Evolutionary conservation across 805 yeast species (phyloP).

Genomic region (Candida arabinofermentans): DNA sequence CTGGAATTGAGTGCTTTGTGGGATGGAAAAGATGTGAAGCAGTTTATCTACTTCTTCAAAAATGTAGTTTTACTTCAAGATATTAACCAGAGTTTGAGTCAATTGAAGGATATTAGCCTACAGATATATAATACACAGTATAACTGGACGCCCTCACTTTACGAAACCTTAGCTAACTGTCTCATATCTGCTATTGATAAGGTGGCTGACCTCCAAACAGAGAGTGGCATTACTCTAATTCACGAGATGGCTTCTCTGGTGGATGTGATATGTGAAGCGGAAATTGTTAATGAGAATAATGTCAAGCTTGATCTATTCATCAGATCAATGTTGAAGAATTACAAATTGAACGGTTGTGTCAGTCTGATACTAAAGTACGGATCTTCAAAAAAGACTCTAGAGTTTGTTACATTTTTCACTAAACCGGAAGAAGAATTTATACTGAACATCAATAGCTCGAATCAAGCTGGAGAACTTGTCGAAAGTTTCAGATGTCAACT

Average conservation of each 20-base stretch:
- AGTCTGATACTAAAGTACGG: conserved; percentile 4
- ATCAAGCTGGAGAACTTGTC: background rate
- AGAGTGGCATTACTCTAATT: background rate
- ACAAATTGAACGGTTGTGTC: background rate
- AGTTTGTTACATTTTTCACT: background rate
- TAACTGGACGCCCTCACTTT: background rate
- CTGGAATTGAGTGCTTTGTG: conserved; percentile 16
- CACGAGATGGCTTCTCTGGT: background rate
- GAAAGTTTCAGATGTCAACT: background rate
- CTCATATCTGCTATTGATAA: background rate
- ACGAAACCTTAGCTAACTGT: background rate
- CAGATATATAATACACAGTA: background rate
- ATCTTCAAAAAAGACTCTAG: conserved; percentile 3
- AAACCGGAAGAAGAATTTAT: background rate
- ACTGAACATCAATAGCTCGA: background rate
- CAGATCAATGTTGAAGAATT: background rate
- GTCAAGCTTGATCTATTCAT: background rate
- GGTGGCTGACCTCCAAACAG: background rate
- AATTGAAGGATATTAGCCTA: conserved; percentile 4
- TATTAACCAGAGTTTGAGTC: conserved; percentile 3
- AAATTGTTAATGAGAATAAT: background rate
- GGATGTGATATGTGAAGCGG: background rate
- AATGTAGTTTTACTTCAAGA: conserved; percentile 12
- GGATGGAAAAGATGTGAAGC: conserved; percentile 22
- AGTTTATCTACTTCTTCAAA: conserved; percentile 29